A percentile compares a stretch with the other conserved stretches of the same genome.
These are phyloP conservation scores for Daldinia bambusicola DNA, from an alignment of 495 filamentous ascomycete genomes.

Conservation along the genomic window DNA sequence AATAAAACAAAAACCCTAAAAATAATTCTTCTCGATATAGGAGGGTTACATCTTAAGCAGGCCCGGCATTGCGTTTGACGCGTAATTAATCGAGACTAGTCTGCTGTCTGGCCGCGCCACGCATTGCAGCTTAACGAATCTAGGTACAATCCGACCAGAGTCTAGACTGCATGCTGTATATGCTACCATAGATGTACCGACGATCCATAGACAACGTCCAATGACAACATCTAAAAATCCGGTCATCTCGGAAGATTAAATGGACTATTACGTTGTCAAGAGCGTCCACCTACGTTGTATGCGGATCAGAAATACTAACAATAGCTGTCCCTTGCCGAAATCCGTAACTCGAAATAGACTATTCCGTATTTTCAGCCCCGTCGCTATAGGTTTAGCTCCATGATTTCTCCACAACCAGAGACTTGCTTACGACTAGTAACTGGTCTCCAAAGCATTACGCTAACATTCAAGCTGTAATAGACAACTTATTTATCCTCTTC, in stretches of 20 bases:
- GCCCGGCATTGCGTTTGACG: constrained; percentile 24
- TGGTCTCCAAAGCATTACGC: not conserved
- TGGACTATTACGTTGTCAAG: constrained; percentile 18
- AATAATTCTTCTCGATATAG: not conserved
- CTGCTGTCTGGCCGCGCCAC: constrained; percentile 6
- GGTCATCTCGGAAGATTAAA: constrained; percentile 8
- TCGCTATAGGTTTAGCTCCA: constrained; percentile 5
- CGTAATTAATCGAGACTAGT: constrained; percentile 21
- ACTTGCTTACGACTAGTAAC: not conserved
- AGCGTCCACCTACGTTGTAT: constrained; percentile 16
- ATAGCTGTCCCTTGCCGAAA: not conserved
- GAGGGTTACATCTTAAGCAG: constrained; percentile 36
- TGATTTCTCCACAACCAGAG: constrained; percentile 1
- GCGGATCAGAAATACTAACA: constrained; percentile 3
- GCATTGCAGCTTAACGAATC: constrained; percentile 14
- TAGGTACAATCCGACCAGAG: constrained; percentile 13
- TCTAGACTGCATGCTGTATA: constrained; percentile 10
- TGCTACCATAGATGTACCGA: constrained; percentile 20
- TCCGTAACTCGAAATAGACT: constrained; percentile 13
- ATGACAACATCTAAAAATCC: constrained; percentile 2
- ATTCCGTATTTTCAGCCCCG: constrained; percentile 10
- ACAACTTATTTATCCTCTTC: not conserved
- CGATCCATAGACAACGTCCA: constrained; percentile 15
- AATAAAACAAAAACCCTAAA: not conserved
- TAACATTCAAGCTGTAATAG: constrained; percentile 2